These are phyloP conservation scores for Linnemannia zychae DNA, from an alignment of 192 early-diverging fungal species.

Conservation along the genomic window DNA sequence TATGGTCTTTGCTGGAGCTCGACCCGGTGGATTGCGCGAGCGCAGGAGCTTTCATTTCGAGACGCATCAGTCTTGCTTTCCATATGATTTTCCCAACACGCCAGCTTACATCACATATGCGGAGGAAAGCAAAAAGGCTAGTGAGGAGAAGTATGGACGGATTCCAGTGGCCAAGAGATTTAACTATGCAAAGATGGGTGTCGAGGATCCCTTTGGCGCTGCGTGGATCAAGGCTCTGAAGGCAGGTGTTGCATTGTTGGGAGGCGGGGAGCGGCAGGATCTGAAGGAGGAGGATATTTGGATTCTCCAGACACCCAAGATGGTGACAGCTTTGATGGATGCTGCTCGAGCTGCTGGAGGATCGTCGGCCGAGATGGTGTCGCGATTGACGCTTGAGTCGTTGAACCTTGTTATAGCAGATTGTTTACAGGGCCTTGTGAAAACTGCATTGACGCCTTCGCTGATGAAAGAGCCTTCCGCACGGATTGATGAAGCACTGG, in stretches of 20 bases:
- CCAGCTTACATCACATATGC: constrained; percentile 70
- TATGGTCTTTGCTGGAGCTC: constrained; percentile 89
- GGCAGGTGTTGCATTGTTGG: constrained; percentile 47
- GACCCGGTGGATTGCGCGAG: constrained; percentile 84
- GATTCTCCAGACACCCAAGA: constrained; percentile 47
- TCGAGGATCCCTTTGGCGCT: constrained; percentile 78
- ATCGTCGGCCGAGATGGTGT: not conserved
- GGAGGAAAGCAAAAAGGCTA: constrained; percentile 51
- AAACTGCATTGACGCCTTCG: not conserved
- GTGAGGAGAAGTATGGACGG: constrained; percentile 67
- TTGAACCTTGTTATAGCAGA: constrained; percentile 16
- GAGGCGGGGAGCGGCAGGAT: not conserved
- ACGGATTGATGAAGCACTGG: constrained; percentile 56
- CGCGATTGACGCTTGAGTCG: constrained; percentile 14
- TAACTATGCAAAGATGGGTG: constrained; percentile 82
- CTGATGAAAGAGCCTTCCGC: not conserved
- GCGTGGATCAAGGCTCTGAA: constrained; percentile 64
- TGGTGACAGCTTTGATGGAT: constrained; percentile 25
- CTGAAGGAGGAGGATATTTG: constrained; percentile 31
- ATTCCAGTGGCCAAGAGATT: constrained; percentile 85
- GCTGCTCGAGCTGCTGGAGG: constrained; percentile 10
- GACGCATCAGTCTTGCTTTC: constrained; percentile 80
- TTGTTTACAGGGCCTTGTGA: constrained; percentile 24
- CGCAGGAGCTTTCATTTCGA: constrained; percentile 81
- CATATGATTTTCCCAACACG: constrained; percentile 88